Evolutionary conservation across 192 early-diverging fungal genomes (phyloP), one percentile per base, ranked within the genome.

Genomic region (Linnemannia hyalina): DNA sequence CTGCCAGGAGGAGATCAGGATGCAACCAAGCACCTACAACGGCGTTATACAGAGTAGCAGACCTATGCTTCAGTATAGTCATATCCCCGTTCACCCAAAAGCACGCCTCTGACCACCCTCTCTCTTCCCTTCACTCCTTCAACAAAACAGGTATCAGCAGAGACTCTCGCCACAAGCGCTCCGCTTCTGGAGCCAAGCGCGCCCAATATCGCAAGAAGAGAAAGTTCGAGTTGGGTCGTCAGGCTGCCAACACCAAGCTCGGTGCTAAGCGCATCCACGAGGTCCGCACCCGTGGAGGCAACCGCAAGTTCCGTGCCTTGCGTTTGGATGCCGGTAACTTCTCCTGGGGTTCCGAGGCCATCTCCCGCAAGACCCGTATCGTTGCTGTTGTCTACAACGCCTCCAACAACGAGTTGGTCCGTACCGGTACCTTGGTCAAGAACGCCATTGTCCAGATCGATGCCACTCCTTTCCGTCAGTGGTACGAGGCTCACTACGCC

Each of bases 131-230:
- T 36, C 52, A 42, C 29, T n/a, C 68, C 54, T 36, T 75, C 6
- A 68, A 32, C 22, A 42, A 44, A 22, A 52, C 91, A 97, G 97
- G 98, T 98, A 99, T 99, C 93, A 96, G 95, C 93, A 94, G 98
- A 94, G 98, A 99, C 94, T 97, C 96, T 90, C 97, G 98, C 92
- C 98, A 99, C 95, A 99, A 99, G 95, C 96, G 98, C 88, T 93
- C 93, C 82, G 95, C 95, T 92, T 97, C 98, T 55, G 97, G 98
- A 93, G 98, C 98, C 93, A 98, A 98, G 94, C 95, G 98, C 89
- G 97, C 97, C 89, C 97, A 98, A 89, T 98, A 97, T 96, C 96
- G 98, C 94, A 99, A 99, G 97, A 99, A 99, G 97, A 97, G 98
- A 95, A 99, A 99, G 97, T 99, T 99, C 93, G 98, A 99, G 93